Base-by-base conservation (phyloP, 2,329 filamentous ascomycete genomes). In the Chaetothyriales sp. region DNA sequence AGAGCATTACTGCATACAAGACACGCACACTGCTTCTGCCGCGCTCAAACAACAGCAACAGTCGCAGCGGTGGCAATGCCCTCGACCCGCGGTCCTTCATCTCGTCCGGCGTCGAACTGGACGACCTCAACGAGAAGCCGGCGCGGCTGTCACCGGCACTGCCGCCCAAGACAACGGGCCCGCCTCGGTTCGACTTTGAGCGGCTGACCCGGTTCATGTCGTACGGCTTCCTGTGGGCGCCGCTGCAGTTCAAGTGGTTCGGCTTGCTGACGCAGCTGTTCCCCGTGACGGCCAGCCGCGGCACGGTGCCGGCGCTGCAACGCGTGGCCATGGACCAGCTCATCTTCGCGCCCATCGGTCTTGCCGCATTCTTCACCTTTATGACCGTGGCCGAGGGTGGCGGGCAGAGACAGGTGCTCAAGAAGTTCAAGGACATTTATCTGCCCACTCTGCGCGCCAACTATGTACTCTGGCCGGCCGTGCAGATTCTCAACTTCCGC, bases 351-450 rank as follows among this genome's bases (percentile, higher is more conserved):
- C 92, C 92, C 1, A 78, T 92, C 57, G 87, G 86, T 70, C 78
- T 98, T 51, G 85, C 78, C 12, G 76, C 78, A 59, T 98, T 98
- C 74, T 98, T 96, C 67, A 88, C 86, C 0, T 90, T 83, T 68
- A 96, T 98, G 90, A 96, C 92, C 0, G 69, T 96, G 15, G 86
- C 90, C 10, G 92, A 98, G 69, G 92, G 92, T 22, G 92, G 92
- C 52, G 87, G 88, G 28, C 80, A 78, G 61, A 77, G 84, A 53
- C 89, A 86, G 6, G 76, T 98, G 47, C 70, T 75, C 55, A 77
- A 82, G 64, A 98, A 98, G 73, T 81, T 98, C 61, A 78, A 84
- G 62, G 90, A 95, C 64, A 89, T 96, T 69, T 98, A 95, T 65
- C 68, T 95, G 52, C 88, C 90, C 12, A 90, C 92, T 7, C 73